Evolutionary conservation across 2,329 filamentous ascomycete species (phyloP), one percentile per base, ranked within the genome.

Genomic region (Sclerotinia nivalis): DNA sequence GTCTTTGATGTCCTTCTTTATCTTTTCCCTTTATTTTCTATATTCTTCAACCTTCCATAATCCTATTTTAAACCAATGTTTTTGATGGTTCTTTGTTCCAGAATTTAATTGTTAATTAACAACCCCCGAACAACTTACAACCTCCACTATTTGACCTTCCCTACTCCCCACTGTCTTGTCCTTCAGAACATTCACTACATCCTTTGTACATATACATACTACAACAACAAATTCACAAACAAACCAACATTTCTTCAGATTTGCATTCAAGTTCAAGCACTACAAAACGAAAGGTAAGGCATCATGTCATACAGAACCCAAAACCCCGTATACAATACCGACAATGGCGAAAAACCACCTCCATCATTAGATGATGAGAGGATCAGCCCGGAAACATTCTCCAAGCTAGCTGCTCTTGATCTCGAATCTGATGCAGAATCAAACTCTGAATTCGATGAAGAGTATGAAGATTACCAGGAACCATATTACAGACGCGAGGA

Each of bases 311-410:
- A 37, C 18, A 28, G 2, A 40, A 12, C 13, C 31, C 34, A 28
- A 22, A 47, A 15, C 10, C 22, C 61, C 5, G 47, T 64, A 25
- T 50, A 64, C 45, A 64, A 50, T 2, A 50, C 61, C 9, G 61
- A 28, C 34, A 50, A 64, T 12, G 20, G 47, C 8, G 8, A 64
- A 40, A 37, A 25, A 15, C 47, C 45, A 28, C 60, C 60, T 34
- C 60, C 60, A 52, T 64, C 60, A 3, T 25, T 64, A 10, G 60
- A 64, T 10, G 60, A 64, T 18, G 22, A 20, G 15, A 64, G 47
- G 37, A 40, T 40, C n/a, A 64, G 28, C 4, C 61, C 61, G 4
- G 9, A 64, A 25, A 7, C 18, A 40, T 64, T 64, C 31, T 25
- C 12, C n/a, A 64, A 52, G 34, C 31, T 52, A 52, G 61, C 61